Evolutionary conservation across 2,329 filamentous ascomycete genomes (phyloP).

Genomic region (Alternaria hordeiaustralica): DNA sequence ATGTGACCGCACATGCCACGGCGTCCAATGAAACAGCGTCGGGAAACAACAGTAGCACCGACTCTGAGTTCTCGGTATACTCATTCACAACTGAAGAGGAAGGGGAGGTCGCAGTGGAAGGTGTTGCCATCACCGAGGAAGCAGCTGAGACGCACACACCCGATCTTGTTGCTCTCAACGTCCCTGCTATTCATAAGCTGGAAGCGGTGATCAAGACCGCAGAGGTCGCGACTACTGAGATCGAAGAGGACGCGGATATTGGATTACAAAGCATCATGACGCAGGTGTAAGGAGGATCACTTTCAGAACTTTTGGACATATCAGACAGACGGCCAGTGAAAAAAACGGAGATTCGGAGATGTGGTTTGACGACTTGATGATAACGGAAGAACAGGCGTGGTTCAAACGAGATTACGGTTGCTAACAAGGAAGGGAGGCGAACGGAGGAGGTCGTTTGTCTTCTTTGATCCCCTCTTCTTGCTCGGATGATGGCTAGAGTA

Average conservation of each 20-base stretch:
- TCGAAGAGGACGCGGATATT: constrained; percentile 9
- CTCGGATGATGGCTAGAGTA: not conserved
- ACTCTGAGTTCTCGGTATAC: constrained; percentile 30
- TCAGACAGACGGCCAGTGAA: not conserved
- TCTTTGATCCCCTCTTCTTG: not conserved
- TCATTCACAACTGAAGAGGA: constrained; percentile 39
- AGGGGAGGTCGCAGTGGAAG: constrained; percentile 56
- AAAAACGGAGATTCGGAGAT: not conserved
- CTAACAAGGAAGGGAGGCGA: not conserved
- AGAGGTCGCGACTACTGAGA: not conserved
- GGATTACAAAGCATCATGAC: constrained; percentile 35
- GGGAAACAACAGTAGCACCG: constrained; percentile 10
- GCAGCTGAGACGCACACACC: constrained; percentile 57
- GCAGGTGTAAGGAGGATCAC: constrained; percentile 26
- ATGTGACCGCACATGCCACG: not conserved
- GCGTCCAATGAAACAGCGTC: not conserved
- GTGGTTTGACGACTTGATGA: not conserved
- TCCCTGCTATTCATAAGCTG: constrained; percentile 3
- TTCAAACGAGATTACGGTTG: not conserved
- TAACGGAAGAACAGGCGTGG: not conserved
- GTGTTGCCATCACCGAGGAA: constrained; percentile 65
- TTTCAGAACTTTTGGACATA: not conserved
- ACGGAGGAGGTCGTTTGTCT: not conserved
- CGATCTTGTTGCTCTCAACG: constrained; percentile 33
- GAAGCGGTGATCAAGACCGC: not conserved